phyloP scores from a whole-genome alignment of 2,329 filamentous ascomycete genomes.

The Metarhizium brunneum region DNA sequence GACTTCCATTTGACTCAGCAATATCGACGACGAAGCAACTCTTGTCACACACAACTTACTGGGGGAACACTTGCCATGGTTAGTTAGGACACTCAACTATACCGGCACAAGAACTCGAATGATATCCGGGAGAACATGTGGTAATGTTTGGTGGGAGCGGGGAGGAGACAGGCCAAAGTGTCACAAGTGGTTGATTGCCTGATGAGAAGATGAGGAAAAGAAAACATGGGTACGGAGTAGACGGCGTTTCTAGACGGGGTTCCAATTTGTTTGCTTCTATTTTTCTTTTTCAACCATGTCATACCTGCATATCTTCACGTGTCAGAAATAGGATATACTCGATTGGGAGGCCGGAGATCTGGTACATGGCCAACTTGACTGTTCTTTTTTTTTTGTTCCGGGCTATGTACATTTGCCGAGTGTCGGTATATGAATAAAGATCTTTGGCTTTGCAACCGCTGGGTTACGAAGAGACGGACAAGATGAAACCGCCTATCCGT shows the following conservation, averaged over 20 bases:
- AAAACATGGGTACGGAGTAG: neutral
- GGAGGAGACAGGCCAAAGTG: neutral
- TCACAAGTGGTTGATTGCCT: neutral
- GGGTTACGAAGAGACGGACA: too few species aligned
- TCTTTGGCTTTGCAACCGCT: too few species aligned
- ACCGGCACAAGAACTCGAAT: neutral
- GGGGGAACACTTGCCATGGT: neutral
- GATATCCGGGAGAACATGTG: neutral
- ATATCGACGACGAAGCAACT: neutral
- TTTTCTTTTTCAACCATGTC: neutral
- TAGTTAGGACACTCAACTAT: neutral
- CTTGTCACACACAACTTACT: neutral
- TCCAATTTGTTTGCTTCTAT: neutral
- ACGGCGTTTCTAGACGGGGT: neutral
- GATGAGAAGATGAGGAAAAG: neutral
- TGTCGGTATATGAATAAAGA: too few species aligned
- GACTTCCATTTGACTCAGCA: neutral
- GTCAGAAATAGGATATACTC: neutral
- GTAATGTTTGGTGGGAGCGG: neutral
- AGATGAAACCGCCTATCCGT: too few species aligned
- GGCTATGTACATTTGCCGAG: neutral
- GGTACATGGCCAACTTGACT: neutral
- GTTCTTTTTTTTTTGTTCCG: neutral
- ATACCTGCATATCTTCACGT: neutral
- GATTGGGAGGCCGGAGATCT: neutral